A percentile compares a stretch with the other conserved stretches of the same genome.
phyloP scores from a whole-genome alignment of 1,284 basidiomycete genomes.

The Fomitopsis betulina region DNA sequence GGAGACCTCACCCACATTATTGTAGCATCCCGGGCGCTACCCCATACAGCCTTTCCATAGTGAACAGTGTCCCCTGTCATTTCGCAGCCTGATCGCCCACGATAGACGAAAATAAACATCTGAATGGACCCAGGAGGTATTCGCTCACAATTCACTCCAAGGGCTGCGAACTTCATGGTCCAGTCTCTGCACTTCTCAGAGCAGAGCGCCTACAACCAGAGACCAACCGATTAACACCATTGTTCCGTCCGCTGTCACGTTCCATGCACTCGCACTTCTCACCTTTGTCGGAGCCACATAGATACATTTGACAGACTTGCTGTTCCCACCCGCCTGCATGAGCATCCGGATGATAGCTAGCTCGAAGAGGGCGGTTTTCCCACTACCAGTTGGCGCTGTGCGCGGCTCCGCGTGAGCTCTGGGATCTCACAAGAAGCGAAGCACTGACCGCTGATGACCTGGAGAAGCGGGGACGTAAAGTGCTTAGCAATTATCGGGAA shows the following conservation, averaged over 20 bases:
- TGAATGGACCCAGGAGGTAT: background rate
- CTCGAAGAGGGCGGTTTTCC: constrained; percentile 94
- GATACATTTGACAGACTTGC: constrained; percentile 62
- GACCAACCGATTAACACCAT: background rate
- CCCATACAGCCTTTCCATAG: constrained; percentile 57
- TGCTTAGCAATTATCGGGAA: background rate
- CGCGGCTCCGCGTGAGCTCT: constrained; percentile 1
- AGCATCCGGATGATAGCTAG: constrained; percentile 83
- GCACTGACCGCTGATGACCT: constrained; percentile 74
- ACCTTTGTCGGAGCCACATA: constrained; percentile 97
- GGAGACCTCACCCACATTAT: constrained; percentile 57
- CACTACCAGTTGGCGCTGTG: constrained; percentile 86
- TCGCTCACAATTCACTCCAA: constrained; percentile 69
- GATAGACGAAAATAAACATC: background rate
- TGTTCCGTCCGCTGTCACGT: background rate
- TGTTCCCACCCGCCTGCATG: constrained; percentile 34
- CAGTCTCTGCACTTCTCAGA: constrained; percentile 84
- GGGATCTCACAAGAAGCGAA: constrained; percentile 3
- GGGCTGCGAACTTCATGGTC: constrained; percentile 69
- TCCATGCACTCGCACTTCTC: background rate
- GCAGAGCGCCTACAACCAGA: constrained; percentile 69
- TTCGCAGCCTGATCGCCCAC: constrained; percentile 61
- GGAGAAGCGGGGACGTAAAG: constrained; percentile 6
- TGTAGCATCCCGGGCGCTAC: constrained; percentile 66
- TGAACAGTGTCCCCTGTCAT: constrained; percentile 86